Evolutionary conservation across 2,329 filamentous ascomycete species (phyloP), one percentile per base, ranked within the genome.

Genomic region (Aureobasidium sp.): DNA sequence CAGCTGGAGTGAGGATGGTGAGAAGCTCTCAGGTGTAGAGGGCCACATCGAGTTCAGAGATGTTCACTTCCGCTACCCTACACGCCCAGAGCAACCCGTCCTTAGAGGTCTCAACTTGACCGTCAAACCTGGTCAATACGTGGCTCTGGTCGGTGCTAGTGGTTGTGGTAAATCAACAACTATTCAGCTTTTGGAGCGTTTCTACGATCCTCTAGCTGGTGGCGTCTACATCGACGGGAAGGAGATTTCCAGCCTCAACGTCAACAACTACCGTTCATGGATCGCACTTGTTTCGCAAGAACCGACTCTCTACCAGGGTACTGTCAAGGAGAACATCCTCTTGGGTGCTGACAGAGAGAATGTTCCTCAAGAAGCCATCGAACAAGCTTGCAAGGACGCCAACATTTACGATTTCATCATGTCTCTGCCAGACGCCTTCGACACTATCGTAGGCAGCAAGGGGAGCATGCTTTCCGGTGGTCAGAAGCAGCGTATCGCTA

Each of bases 161-260:
- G 93, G 94, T 2, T 96, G 92, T 70, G 94, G 94, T 62, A 97
- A 99, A 78, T 91, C 86, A 54, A 97, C 94, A 0, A 95, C 92
- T 0, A 96, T 97, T 71, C 89, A 90, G 3, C 81, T 97, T 4
- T 79, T 97, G 35, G 93, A 97, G 73, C 88, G 94, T 37, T 97
- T 97, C 78, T 97, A 97, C 71, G 91, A 97, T 68, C 90, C 92
- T 0, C 81, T 94, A 0, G 81, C 84, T 0, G 94, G 94, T 14
- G 86, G 86, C 15, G 81, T 99, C 37, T 90, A 85, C 63, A 81
- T 97, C 19, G 93, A 97, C 69, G 90, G 86, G 61, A 84, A 86
- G 65, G 90, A 96, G 65, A 90, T 97, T 68, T 87, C 85, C 63
- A 81, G 80, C 12, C 79, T 97, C 53, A 93, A 96, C 69, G 80